Conservation (phyloP, 352 stramenopile genomes). For the Phytopythium cucurbitacearum region DNA sequence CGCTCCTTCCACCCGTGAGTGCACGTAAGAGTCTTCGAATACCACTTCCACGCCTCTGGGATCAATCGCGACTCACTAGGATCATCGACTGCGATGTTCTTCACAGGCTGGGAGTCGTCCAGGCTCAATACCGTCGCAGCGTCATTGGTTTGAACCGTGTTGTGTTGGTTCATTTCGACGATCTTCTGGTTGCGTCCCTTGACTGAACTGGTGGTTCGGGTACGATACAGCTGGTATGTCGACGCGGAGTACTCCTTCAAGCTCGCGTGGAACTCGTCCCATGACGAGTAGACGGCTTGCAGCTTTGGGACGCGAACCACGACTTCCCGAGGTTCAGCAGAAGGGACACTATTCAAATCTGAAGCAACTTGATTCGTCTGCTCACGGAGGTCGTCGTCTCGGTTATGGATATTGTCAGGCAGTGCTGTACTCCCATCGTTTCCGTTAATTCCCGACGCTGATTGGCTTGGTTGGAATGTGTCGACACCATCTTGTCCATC, state of each 20-base stretch:
- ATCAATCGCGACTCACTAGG: conserved; percentile 28
- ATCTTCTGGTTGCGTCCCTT: conserved; percentile 72
- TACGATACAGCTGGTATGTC: conserved; percentile 74
- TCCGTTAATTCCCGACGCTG: no score
- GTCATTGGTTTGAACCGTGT: not conserved
- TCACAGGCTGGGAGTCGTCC: not conserved
- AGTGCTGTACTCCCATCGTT: no score
- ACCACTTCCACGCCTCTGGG: conserved; percentile 70
- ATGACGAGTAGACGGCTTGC: conserved; percentile 47
- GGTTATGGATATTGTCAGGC: no score
- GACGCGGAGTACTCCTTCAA: conserved; percentile 58
- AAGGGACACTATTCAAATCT: no score
- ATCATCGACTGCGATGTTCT: conserved; percentile 1
- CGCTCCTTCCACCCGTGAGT: conserved; percentile 83
- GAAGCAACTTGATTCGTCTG: no score
- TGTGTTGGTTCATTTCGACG: conserved; percentile 27
- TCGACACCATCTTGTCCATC: conserved; percentile 14
- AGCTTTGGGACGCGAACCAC: conserved; percentile 62
- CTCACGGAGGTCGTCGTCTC: no score
- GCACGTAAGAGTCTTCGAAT: conserved; percentile 77
- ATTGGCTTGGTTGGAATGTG: not conserved
- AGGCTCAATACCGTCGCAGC: no score
- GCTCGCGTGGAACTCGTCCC: conserved; percentile 61
- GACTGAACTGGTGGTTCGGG: conserved; percentile 68
- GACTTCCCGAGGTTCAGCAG: conserved; percentile 19